These are phyloP conservation scores for Fraxinus pennsylvanica DNA, from an alignment of 257 asterid genomes.

Conservation along the genomic window DNA sequence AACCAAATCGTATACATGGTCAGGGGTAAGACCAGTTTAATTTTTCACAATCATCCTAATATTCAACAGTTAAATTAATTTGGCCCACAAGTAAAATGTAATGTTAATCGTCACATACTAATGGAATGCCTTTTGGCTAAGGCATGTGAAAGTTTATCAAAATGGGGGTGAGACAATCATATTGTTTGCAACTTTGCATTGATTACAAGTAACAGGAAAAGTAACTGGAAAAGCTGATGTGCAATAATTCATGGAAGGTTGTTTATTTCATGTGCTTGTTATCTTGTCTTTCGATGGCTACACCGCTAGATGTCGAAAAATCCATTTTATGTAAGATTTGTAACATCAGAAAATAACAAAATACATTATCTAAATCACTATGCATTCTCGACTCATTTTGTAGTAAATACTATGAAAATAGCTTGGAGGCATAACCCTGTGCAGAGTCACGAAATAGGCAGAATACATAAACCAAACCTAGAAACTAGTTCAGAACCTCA, in stretches of 20 bases:
- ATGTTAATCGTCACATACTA: neutral
- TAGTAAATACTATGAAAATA: too few relatives aligned
- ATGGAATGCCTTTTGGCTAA: conserved; percentile 5
- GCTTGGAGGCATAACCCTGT: too few relatives aligned
- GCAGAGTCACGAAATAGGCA: too few relatives aligned
- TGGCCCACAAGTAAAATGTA: neutral
- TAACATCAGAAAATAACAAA: too few relatives aligned
- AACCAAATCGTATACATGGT: neutral
- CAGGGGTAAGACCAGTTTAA: neutral
- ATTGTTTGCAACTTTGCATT: conserved; percentile 4
- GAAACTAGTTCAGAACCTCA: too few relatives aligned
- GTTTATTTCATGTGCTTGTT: neutral
- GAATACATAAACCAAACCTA: too few relatives aligned
- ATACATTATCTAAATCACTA: too few relatives aligned
- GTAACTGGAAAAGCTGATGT: neutral
- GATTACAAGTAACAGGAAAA: neutral
- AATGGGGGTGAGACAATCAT: conserved; percentile 9
- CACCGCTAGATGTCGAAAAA: neutral
- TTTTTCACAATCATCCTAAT: conserved; percentile 1
- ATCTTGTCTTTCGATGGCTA: neutral
- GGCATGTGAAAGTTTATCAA: conserved; percentile 14
- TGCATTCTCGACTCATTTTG: too few relatives aligned
- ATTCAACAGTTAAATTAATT: neutral
- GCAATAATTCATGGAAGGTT: neutral
- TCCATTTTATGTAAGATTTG: neutral